phyloP scores from a whole-genome alignment of 108 stramenopile species.

The Pseudonitzschia multiseries region DNA sequence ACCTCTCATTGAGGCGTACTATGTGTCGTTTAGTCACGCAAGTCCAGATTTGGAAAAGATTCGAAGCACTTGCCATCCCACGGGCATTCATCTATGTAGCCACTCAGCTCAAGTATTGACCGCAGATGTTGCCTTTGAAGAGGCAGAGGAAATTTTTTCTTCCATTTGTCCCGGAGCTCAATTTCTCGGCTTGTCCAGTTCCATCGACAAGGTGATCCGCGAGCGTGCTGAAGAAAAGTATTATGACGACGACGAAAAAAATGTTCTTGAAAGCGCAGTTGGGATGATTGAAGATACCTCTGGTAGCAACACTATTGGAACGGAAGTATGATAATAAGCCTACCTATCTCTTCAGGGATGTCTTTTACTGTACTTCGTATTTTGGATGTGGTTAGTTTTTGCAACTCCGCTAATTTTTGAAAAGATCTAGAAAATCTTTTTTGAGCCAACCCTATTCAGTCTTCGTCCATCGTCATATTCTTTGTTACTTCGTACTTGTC shows the following conservation, averaged over 20 bases:
- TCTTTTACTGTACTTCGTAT: too few species aligned
- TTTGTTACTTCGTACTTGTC: too few species aligned
- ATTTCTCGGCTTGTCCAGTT: conserved; percentile 58
- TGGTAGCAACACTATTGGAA: not conserved
- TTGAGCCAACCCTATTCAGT: too few species aligned
- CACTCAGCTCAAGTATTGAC: conserved; percentile 50
- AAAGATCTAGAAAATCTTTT: too few species aligned
- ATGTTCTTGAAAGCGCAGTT: conserved; percentile 70
- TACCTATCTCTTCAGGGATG: too few species aligned
- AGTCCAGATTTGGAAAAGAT: conserved; percentile 8
- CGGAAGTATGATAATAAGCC: too few species aligned
- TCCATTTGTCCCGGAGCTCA: conserved; percentile 67
- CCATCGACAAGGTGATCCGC: conserved; percentile 48
- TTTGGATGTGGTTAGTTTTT: too few species aligned
- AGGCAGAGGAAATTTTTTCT: conserved; percentile 67
- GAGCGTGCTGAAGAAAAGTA: conserved; percentile 51
- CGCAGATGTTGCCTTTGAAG: conserved; percentile 68
- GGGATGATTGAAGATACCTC: conserved; percentile 40
- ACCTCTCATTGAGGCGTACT: conserved; percentile 37
- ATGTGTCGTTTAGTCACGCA: conserved; percentile 36
- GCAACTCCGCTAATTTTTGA: too few species aligned
- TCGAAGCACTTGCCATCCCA: not conserved
- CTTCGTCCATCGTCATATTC: too few species aligned
- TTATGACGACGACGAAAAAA: conserved; percentile 69
- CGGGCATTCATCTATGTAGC: conserved; percentile 55